Evolutionary conservation across 192 early-diverging fungal species (phyloP).

Genomic region (Linnemannia hyalina): DNA sequence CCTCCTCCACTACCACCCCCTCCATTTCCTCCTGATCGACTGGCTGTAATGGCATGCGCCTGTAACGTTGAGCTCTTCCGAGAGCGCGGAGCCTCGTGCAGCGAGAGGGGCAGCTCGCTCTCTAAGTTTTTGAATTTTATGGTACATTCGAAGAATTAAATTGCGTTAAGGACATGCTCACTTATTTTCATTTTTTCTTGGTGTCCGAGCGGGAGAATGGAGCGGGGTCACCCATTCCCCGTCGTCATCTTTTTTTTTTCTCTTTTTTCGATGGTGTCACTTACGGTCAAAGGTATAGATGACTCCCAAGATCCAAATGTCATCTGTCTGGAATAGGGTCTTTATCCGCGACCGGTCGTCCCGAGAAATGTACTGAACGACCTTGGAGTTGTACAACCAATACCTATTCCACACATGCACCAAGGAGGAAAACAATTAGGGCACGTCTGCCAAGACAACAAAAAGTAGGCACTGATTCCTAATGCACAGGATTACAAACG

Average conservation of each 20-base stretch:
- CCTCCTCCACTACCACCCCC: neutral
- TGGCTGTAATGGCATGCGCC: neutral
- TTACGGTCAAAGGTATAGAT: constrained; percentile 50
- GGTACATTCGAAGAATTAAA: neutral
- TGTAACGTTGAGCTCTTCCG: constrained; percentile 31
- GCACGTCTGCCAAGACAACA: neutral
- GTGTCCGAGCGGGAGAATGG: neutral
- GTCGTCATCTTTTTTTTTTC: neutral
- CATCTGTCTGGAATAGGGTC: constrained; percentile 37
- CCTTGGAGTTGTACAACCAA: constrained; percentile 57
- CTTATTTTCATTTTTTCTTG: neutral
- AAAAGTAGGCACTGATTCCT: no score
- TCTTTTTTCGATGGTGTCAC: neutral
- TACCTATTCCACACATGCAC: constrained; percentile 31
- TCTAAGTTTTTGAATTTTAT: constrained; percentile 1
- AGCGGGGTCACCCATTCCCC: neutral
- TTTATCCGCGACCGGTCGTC: constrained; percentile 55
- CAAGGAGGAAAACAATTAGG: neutral
- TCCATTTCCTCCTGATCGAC: neutral
- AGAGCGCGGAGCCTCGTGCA: constrained; percentile 27
- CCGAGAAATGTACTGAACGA: constrained; percentile 55
- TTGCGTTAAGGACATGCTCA: neutral
- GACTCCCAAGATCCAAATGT: constrained; percentile 59
- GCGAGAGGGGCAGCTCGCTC: constrained; percentile 12
- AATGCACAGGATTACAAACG: neutral